These are phyloP conservation scores for Talaromyces sp. DNA, from an alignment of 2,329 filamentous ascomycete genomes.

Conservation along the genomic window DNA sequence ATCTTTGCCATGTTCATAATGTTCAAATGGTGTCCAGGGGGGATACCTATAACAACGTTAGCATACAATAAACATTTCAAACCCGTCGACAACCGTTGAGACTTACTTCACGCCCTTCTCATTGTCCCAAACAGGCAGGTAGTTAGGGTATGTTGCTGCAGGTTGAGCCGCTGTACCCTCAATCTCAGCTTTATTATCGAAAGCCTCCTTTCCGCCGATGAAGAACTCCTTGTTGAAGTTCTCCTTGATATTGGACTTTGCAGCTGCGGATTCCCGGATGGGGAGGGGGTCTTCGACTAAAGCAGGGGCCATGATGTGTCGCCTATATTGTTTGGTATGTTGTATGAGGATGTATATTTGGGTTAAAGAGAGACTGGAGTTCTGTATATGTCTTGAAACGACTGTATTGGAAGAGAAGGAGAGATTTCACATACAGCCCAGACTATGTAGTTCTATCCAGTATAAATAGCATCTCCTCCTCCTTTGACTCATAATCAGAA, in stretches of 20 bases:
- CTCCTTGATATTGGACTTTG: slow-evolving; percentile 31
- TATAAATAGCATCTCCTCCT: not conserved
- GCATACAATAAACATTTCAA: not conserved
- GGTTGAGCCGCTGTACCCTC: slow-evolving; percentile 55
- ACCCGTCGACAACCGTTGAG: not conserved
- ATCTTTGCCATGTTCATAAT: slow-evolving; percentile 73
- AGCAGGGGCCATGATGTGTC: slow-evolving; percentile 35
- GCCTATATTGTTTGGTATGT: not conserved
- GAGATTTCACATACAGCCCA: not conserved
- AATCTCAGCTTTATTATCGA: slow-evolving; percentile 52
- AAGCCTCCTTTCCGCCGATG: slow-evolving; percentile 30
- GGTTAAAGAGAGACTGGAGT: not conserved
- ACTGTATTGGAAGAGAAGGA: not conserved
- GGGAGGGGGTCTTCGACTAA: slow-evolving; percentile 30
- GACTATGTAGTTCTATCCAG: not conserved
- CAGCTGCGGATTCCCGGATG: slow-evolving; percentile 30
- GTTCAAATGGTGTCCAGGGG: slow-evolving; percentile 67
- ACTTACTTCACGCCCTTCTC: slow-evolving; percentile 40
- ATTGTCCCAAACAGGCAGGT: slow-evolving; percentile 69
- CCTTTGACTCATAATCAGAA: not conserved
- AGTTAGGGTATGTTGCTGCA: slow-evolving; percentile 66
- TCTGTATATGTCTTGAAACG: not conserved
- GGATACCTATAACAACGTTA: slow-evolving; percentile 46
- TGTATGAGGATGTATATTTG: not conserved
- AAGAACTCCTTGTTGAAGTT: slow-evolving; percentile 40